These are phyloP conservation scores for Basidiobolus meristosporus DNA, from an alignment of 371 early-diverging fungal genomes.

Conservation along the genomic window DNA sequence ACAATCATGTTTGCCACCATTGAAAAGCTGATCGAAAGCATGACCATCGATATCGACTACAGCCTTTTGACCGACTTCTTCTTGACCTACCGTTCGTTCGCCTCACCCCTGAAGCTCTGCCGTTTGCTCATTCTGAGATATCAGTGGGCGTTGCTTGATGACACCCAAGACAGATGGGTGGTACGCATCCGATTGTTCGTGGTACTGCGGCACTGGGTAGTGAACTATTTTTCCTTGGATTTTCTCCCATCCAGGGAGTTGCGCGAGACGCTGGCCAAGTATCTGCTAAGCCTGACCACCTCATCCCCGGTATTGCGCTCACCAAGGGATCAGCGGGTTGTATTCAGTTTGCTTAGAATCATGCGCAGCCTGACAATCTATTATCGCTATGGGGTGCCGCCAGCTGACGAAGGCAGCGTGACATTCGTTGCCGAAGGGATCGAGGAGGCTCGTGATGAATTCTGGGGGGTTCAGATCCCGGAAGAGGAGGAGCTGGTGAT, in stretches of 20 bases:
- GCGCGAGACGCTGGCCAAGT: background rate
- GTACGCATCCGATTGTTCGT: slow-evolving; percentile 49
- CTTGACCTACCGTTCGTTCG: slow-evolving; percentile 40
- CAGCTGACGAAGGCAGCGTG: too few species aligned
- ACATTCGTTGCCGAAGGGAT: too few species aligned
- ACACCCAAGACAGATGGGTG: slow-evolving; percentile 26
- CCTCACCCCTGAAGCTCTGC: slow-evolving; percentile 28
- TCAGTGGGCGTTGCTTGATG: slow-evolving; percentile 29
- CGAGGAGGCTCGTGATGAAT: too few species aligned
- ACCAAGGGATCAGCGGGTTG: too few species aligned
- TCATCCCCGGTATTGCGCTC: too few species aligned
- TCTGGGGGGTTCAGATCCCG: too few species aligned
- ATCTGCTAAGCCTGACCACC: too few species aligned
- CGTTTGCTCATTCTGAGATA: slow-evolving; percentile 34
- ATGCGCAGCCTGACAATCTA: too few species aligned
- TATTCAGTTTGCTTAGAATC: too few species aligned
- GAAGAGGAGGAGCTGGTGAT: too few species aligned
- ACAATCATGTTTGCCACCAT: slow-evolving; percentile 33
- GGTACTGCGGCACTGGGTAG: slow-evolving; percentile 39
- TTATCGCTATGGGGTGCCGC: too few species aligned
- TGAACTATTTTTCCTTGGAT: slow-evolving; percentile 40
- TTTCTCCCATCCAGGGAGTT: slow-evolving; percentile 9
- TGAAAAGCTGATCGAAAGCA: slow-evolving; percentile 34
- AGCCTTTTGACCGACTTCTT: slow-evolving; percentile 50
- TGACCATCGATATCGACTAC: slow-evolving; percentile 45